Evolutionary conservation across 192 early-diverging fungal species (phyloP).

Genomic region (Backusella circina): DNA sequence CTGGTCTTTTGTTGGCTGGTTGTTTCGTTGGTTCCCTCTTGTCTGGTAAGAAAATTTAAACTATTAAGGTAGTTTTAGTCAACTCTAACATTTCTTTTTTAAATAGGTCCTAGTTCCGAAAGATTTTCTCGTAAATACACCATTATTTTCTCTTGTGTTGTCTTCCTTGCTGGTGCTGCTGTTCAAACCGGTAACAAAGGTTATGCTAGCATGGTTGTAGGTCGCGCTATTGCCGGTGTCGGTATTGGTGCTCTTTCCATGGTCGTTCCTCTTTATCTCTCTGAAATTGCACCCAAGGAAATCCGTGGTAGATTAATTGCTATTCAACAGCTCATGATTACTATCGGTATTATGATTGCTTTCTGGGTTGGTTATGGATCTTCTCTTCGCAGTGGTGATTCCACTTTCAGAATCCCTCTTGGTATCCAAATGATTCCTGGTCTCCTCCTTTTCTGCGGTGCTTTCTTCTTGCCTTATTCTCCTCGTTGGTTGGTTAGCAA

Average conservation of each 20-base stretch:
- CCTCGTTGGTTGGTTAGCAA: slow-evolving; percentile 81
- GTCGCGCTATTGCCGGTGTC: slow-evolving; percentile 74
- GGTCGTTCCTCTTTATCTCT: slow-evolving; percentile 23
- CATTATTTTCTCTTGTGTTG: slow-evolving; percentile 55
- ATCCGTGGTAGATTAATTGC: slow-evolving; percentile 84
- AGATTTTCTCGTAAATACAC: slow-evolving; percentile 56
- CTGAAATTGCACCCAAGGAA: slow-evolving; percentile 75
- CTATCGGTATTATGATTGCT: slow-evolving; percentile 71
- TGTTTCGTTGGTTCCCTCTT: slow-evolving; percentile 68
- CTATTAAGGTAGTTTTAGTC: not conserved
- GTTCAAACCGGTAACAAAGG: slow-evolving; percentile 62
- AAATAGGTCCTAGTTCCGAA: slow-evolving; percentile 22
- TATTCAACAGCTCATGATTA: slow-evolving; percentile 89
- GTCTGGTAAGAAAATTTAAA: slow-evolving; percentile 39
- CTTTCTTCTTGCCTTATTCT: slow-evolving; percentile 78
- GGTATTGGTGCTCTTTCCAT: slow-evolving; percentile 29
- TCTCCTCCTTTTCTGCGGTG: slow-evolving; percentile 60
- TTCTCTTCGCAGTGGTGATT: slow-evolving; percentile 26
- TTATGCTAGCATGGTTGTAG: slow-evolving; percentile 60
- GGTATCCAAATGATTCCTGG: slow-evolving; percentile 81
- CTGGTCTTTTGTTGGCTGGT: slow-evolving; percentile 62
- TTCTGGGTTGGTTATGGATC: slow-evolving; percentile 41
- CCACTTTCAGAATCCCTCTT: slow-evolving; percentile 76
- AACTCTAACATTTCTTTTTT: not conserved
- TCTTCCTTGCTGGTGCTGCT: slow-evolving; percentile 72